Base-by-base conservation (phyloP, 2,329 filamentous ascomycete genomes). In the Aplosporella prunicola region DNA sequence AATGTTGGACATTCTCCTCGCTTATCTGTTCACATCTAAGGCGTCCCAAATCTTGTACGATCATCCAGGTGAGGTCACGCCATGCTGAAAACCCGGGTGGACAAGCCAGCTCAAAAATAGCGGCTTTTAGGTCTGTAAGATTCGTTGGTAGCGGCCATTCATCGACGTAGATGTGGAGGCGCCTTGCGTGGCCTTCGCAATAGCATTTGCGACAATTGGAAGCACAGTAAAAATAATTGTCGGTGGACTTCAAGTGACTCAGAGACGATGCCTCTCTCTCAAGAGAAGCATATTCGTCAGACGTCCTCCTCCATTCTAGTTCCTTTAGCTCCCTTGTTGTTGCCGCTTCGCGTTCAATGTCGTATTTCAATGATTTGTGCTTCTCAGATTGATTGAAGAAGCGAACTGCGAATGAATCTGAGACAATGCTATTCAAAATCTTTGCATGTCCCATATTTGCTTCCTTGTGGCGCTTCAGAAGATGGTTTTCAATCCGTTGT, bases 141-240 rank as follows among this genome's bases (percentile, higher is more conserved):
- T 58, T 11, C 0, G 27, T 20, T 0, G 72, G 66, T 0, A 79
- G 53, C 0, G 75, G 74, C 72, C 72, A 77, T 47, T 80, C 75
- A 44, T 74, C 60, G 7, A 73, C 48, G 0, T 27, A 1, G 6
- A 80, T 76, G 0, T 17, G 24, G 0, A 80, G 39, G 0, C 3
- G 2, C 0, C 57, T 30, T 1, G 71, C 70, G n/a, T 51, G 2
- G 0, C 5, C 4, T 3, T 44, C 28, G 0, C 56, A 42, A 0
- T 2, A 2, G 45, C 69, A 76, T 5, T 20, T 47, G 0, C 11
- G 2, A 28, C 55, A 58, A 2, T 13, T 4, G 3, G 5, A n/a
- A n/a, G n/a, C n/a, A n/a, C n/a, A n/a, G n/a, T n/a, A n/a, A n/a
- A n/a, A n/a, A n/a, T 3, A 4, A 5, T 16, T 32, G 11, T 41